Conservation (phyloP, 2,329 filamentous ascomycete species). For the Fusarium redolens region DNA sequence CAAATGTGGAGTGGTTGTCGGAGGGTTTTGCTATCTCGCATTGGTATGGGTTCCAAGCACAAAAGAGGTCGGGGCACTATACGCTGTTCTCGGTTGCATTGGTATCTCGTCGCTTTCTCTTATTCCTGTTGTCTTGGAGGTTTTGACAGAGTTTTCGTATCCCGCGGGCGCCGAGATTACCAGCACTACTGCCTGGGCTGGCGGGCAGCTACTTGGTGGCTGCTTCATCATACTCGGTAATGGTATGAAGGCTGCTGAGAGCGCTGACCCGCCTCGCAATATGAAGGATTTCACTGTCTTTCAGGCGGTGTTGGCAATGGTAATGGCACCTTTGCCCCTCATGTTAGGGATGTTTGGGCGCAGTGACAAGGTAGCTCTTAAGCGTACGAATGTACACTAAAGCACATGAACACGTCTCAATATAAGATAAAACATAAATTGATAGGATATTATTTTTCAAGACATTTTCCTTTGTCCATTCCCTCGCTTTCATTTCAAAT, state of each 20-base stretch:
- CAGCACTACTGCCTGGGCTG: not conserved
- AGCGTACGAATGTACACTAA: not conserved
- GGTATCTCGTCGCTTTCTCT: not conserved
- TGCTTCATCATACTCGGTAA: not conserved
- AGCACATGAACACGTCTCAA: rapidly evolving
- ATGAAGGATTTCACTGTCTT: not conserved
- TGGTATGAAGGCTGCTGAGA: not conserved
- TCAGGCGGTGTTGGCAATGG: not conserved
- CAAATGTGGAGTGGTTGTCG: not conserved
- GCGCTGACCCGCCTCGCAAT: not conserved
- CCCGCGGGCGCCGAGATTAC: not conserved
- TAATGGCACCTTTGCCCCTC: not conserved
- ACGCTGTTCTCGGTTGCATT: not conserved
- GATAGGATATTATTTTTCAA: not conserved
- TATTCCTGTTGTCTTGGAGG: not conserved
- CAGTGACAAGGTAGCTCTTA: not conserved
- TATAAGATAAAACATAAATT: not conserved
- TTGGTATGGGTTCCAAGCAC: not conserved
- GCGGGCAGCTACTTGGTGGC: not conserved
- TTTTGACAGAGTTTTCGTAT: not conserved
- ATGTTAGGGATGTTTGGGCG: not conserved
- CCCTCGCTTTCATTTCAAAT: rapidly evolving
- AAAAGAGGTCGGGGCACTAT: not conserved
- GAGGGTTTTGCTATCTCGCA: not conserved
- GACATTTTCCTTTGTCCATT: too few species aligned